Base-by-base conservation (phyloP, 352 stramenopile species). In the Globisporangium abappressorium region DNA sequence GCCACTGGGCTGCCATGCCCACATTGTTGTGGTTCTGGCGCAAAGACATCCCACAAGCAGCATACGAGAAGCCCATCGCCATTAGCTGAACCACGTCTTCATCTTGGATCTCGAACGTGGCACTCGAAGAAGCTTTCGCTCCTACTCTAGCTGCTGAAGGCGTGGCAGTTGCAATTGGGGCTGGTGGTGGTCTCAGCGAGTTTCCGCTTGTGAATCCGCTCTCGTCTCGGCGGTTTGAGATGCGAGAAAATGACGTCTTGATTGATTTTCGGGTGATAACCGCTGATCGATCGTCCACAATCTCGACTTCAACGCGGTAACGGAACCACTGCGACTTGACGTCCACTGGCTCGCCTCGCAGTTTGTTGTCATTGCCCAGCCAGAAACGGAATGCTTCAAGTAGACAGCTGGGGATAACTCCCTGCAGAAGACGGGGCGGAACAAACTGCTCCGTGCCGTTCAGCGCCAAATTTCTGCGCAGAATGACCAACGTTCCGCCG, bases 361-460 rank as follows among this genome's bases (percentile, higher is more conserved):
- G 82, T 43, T 89, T 87, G 57, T 98, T 95, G 72, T 99, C 90
- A 70, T 98, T 91, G 55, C 94, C 97, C 59, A 98, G 94, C 97
- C 97, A 99, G 71, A 99, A 99, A 2, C 93, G 77, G 65, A 99
- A 99, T 22, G 93, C 92, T 55, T 99, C 97, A 5, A 99, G 77
- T 38, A 99, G 82, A 18, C 91, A 97, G 55, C 85, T 96, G 14
- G 97, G 97, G 43, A 99, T 60, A 30, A 98, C 72, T 36, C 97
- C 97, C 38, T 98, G 94, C 20, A 99, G 73, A 53, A 99, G 92
- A 3, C 96, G 84, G 14, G 86, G 86, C 5, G 96, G 96, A 33
- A 99, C 80, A 57, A 93, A 97, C 56, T 93, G 89, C 68, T 98
- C 89, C 5, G 75, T 86, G 5, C 87, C 87, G 65, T 89, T 81